Evolutionary conservation across 2,329 filamentous ascomycete species (phyloP).

Genomic region (Dothideomycetidae sp.): DNA sequence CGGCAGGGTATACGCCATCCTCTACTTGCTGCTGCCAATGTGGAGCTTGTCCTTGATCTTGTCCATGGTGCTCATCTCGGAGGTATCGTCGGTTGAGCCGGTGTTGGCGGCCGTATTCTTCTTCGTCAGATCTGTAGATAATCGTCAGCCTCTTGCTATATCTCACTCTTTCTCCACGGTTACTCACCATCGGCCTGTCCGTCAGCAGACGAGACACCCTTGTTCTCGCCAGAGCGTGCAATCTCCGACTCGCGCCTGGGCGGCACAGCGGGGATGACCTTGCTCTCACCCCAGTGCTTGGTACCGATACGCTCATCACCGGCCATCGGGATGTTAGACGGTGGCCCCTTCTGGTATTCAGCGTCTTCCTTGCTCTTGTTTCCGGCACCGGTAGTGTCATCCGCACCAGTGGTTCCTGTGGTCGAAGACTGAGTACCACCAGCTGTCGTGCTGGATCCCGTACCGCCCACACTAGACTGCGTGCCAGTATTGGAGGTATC

Average conservation of each 20-base stretch:
- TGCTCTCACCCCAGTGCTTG: slow-evolving; percentile 22
- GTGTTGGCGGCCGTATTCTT: slow-evolving; percentile 20
- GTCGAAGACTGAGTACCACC: no score
- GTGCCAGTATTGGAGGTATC: background rate
- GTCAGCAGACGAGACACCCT: slow-evolving; percentile 14
- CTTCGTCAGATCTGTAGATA: slow-evolving; percentile 13
- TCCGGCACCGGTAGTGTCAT: background rate
- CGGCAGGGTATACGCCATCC: no score
- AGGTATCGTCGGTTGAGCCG: slow-evolving; percentile 15
- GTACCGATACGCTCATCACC: slow-evolving; percentile 20
- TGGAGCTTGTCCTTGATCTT: slow-evolving; percentile 19
- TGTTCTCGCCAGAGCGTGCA: slow-evolving; percentile 4
- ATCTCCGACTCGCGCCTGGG: slow-evolving; percentile 7
- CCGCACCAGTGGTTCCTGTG: no score
- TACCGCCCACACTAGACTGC: background rate
- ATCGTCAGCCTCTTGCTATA: background rate
- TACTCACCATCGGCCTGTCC: slow-evolving; percentile 19
- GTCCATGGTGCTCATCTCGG: slow-evolving; percentile 16
- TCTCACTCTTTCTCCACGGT: no score
- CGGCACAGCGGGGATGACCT: slow-evolving; percentile 20
- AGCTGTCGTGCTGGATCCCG: background rate
- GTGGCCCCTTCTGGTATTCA: background rate
- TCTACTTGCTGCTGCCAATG: slow-evolving; percentile 10
- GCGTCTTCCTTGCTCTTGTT: background rate
- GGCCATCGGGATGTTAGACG: slow-evolving; percentile 19